Evolutionary conservation across 1,284 basidiomycete genomes (phyloP).

Genomic region (Abortiporus biennis): DNA sequence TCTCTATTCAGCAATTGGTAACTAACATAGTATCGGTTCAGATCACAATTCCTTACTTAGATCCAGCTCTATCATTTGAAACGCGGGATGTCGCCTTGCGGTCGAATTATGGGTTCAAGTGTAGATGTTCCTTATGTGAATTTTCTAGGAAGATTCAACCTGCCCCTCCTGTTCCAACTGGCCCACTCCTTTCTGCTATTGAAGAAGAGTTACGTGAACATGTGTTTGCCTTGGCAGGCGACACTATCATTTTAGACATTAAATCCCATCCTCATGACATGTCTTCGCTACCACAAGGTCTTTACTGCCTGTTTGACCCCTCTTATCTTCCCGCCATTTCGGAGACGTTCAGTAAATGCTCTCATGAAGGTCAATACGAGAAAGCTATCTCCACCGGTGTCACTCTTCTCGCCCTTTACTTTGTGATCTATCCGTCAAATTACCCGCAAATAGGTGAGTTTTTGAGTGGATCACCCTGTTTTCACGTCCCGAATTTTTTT

Average conservation of each 20-base stretch:
- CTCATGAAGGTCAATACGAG: conserved; percentile 55
- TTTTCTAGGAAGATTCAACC: conserved; percentile 30
- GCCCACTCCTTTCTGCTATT: conserved; percentile 23
- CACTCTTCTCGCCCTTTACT: conserved; percentile 57
- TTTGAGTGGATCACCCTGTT: no score
- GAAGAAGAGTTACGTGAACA: conserved; percentile 31
- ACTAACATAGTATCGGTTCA: not conserved
- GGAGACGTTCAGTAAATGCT: conserved; percentile 54
- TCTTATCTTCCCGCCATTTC: conserved; percentile 53
- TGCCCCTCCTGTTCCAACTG: conserved; percentile 28
- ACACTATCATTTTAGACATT: conserved; percentile 20
- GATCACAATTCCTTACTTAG: conserved; percentile 59
- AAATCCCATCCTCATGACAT: conserved; percentile 7
- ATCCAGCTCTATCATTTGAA: conserved; percentile 59
- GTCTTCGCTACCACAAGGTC: conserved; percentile 29
- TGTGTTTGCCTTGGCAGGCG: no score
- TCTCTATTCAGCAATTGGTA: not conserved
- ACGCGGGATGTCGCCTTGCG: conserved; percentile 52
- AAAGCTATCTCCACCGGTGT: conserved; percentile 48
- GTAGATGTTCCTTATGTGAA: conserved; percentile 51
- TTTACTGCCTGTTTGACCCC: conserved; percentile 46
- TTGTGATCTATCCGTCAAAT: conserved; percentile 59
- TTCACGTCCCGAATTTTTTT: conserved; percentile 2
- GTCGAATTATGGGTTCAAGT: conserved; percentile 62
- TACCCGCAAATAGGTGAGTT: conserved; percentile 73